phyloP scores from a whole-genome alignment of 73 alveolate species.

The Paramecium tetraurelia region DNA sequence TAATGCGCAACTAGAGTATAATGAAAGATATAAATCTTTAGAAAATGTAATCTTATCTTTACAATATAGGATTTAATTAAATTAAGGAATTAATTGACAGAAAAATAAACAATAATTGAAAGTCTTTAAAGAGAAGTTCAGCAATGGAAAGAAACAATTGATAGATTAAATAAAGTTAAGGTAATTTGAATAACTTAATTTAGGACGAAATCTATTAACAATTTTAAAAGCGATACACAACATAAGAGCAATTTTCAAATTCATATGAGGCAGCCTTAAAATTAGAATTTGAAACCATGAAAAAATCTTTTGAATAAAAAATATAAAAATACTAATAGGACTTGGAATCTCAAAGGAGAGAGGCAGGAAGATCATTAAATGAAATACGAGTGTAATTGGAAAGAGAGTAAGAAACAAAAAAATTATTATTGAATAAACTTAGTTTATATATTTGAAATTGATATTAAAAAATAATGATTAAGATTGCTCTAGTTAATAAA shows the following conservation, averaged over 20 bases:
- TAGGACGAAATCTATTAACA: conserved; percentile 14
- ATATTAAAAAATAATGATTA: not conserved
- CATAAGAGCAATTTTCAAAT: conserved; percentile 24
- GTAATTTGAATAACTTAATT: not conserved
- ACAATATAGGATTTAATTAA: not conserved
- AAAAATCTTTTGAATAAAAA: conserved; percentile 1
- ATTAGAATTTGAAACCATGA: conserved; percentile 36
- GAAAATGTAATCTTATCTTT: not conserved
- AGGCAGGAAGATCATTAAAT: not conserved
- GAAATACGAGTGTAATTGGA: not conserved
- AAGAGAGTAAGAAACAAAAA: conserved; percentile 37
- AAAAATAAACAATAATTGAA: not conserved
- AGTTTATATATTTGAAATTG: conserved; percentile 18
- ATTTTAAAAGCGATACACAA: not conserved
- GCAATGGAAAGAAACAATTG: not conserved
- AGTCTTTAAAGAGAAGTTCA: not conserved
- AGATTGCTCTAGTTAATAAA: not conserved
- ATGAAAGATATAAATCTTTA: not conserved
- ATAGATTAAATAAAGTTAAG: not conserved
- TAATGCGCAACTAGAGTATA: not conserved
- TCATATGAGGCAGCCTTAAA: conserved; percentile 48
- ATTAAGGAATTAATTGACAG: not conserved
- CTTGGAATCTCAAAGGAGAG: not conserved
- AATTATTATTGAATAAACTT: conserved; percentile 33
- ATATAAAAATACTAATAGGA: not conserved